A percentile compares a stretch with the other conserved stretches of the same genome.
phyloP scores from a whole-genome alignment of 169 alveolate species.

The Cryptosporidium sp. region DNA sequence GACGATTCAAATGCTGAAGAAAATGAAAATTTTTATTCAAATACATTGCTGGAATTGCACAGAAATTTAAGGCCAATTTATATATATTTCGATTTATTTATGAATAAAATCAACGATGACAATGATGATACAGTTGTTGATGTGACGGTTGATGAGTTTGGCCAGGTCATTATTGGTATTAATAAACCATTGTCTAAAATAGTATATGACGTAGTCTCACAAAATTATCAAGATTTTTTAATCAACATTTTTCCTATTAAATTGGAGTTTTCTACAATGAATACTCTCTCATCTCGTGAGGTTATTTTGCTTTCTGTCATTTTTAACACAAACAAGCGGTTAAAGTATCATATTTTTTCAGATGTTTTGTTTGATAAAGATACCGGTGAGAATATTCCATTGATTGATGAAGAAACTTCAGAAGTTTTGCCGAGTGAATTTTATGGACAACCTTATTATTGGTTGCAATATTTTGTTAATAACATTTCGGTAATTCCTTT shows the following conservation, averaged over 20 bases:
- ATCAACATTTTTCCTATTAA: conserved; percentile 20
- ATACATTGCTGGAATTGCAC: neutral
- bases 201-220: neutral
- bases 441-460: conserved; percentile 58
- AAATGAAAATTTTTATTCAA: neutral
- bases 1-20: neutral
- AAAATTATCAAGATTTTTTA: neutral
- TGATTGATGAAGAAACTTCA: conserved; percentile 15
- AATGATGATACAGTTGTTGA: neutral
- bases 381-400: conserved; percentile 27
- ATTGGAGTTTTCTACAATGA: conserved; percentile 21
- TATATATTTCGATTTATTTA: conserved; percentile 2
- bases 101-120: neutral
- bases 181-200: conserved; percentile 17
- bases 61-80: conserved; percentile 40
- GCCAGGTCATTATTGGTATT: conserved; percentile 1
- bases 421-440: neutral
- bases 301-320: neutral
- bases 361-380: conserved; percentile 52
- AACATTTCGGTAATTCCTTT: conserved; percentile 27
- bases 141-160: conserved; percentile 16
- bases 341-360: conserved; percentile 34
- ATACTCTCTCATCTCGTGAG: conserved; percentile 18
- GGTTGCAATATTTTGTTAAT: conserved; percentile 57
- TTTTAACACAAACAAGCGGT: neutral